A percentile compares a stretch with the other conserved stretches of the same genome.
Evolutionary conservation across 2,329 filamentous ascomycete genomes (phyloP).

Genomic region (Ophiocordyceps australis): DNA sequence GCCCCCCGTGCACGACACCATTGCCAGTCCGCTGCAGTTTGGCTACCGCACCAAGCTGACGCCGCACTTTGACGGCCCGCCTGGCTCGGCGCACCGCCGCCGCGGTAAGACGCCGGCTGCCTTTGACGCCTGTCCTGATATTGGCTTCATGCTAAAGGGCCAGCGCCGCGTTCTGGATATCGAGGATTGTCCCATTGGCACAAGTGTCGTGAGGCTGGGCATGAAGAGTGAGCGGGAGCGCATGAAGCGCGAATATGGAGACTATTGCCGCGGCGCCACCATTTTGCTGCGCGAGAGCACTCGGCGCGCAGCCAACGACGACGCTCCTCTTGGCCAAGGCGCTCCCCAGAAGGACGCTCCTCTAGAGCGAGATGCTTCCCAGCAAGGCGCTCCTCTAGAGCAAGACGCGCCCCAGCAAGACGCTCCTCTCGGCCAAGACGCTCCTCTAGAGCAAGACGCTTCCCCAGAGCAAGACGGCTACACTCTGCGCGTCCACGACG

Average conservation of each 20-base stretch:
- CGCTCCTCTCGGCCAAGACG: too few species aligned
- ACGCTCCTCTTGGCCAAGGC: too few species aligned
- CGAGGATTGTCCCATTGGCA: conserved; percentile 93
- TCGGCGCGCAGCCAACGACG: conserved; percentile 38
- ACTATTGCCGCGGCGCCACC: conserved; percentile 70
- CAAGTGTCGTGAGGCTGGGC: conserved; percentile 63
- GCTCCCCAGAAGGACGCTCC: too few species aligned
- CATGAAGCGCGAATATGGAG: conserved; percentile 49
- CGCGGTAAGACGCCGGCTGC: conserved; percentile 21
- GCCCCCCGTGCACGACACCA: conserved; percentile 64
- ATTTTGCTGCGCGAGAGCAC: conserved; percentile 81
- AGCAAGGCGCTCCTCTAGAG: too few species aligned
- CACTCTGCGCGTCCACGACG: conserved; percentile 23
- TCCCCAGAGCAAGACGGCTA: conserved; percentile 8
- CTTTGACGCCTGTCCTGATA: conserved; percentile 51
- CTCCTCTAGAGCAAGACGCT: too few species aligned
- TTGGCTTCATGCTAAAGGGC: conserved; percentile 87
- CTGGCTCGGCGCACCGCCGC: conserved; percentile 27
- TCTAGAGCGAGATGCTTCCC: too few species aligned
- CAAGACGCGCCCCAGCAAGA: too few species aligned
- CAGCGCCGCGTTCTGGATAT: conserved; percentile 70
- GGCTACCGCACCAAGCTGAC: conserved; percentile 94
- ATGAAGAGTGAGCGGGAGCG: conserved; percentile 63
- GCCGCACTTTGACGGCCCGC: conserved; percentile 79
- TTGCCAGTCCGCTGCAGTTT: conserved; percentile 79